phyloP scores from a whole-genome alignment of 352 stramenopile species.

The Phytophthora fragariaefolia region DNA sequence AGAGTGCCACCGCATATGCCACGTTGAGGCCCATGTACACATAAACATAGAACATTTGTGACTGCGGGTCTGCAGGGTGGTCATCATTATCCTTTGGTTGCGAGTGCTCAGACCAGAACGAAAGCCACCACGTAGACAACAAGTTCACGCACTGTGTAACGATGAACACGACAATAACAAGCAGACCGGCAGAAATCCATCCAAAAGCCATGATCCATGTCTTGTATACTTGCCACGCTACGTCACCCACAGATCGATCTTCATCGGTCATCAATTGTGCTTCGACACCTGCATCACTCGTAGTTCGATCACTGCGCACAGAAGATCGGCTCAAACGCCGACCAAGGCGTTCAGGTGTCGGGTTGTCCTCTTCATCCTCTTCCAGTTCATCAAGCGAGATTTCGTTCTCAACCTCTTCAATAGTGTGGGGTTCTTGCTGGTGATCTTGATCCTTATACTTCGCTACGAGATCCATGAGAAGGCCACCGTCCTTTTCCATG shows the following conservation, averaged over 20 bases:
- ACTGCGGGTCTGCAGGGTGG: conserved; percentile 30
- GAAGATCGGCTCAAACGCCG: conserved; percentile 59
- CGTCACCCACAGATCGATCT: conserved; percentile 66
- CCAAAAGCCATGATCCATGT: conserved; percentile 76
- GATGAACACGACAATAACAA: conserved; percentile 57
- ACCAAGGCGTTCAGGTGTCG: conserved; percentile 35
- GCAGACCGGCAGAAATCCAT: conserved; percentile 49
- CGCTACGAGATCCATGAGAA: conserved; percentile 57
- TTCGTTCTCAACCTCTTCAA: conserved; percentile 47
- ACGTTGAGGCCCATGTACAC: conserved; percentile 83
- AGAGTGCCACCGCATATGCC: conserved; percentile 67
- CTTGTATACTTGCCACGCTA: conserved; percentile 71
- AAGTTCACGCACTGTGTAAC: conserved; percentile 57
- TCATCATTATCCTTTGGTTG: conserved; percentile 20
- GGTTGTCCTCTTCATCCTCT: conserved; percentile 50
- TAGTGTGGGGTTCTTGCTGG: conserved; percentile 42
- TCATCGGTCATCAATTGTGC: conserved; percentile 70
- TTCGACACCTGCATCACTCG: conserved; percentile 36
- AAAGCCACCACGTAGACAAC: conserved; percentile 72
- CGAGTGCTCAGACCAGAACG: conserved; percentile 49
- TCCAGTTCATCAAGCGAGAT: conserved; percentile 47
- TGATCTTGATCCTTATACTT: conserved; percentile 73
- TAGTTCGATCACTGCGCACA: conserved; percentile 56
- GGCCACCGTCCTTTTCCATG: conserved; percentile 66
- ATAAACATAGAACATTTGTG: conserved; percentile 83